Evolutionary conservation across 371 early-diverging fungal genomes (phyloP), one percentile per base, ranked within the genome.

Genomic region (Amoeboradix gromovi): DNA sequence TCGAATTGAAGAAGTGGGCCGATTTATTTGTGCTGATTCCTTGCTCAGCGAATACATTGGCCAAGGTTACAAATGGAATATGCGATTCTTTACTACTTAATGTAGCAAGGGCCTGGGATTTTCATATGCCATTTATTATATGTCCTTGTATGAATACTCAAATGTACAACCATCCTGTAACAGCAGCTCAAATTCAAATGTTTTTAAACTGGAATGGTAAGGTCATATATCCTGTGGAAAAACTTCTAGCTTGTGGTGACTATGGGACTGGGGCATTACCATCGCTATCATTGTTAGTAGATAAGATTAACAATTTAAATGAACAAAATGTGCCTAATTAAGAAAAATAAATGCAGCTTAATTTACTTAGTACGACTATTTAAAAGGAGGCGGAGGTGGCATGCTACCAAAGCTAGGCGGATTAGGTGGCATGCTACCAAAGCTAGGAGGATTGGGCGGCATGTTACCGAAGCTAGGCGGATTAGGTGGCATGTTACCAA

Each of bases 141-240:
- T 87, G 87, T 69, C 97, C 97, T 1, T 95, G 95, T 1, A 96
- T 94, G 95, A 96, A 96, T 73, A 92, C 94, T 12, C 81, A 84
- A 77, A 94, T 96, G 95, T 96, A 90, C 88, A 78, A 84, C 30
- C 92, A 96, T 76, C 94, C 90, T 27, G 81, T 91, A 29, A 96
- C 97, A 0, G 73, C 73, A 1, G 76, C 73, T 30, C 94, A 94
- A 74, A 72, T 92, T 30, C 5, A 31, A 30, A 71, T 90, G 28
- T 73, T 72, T 32, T 73, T 75, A 17, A 71, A 77, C 2, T 78
- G 89, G 29, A 74, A 78, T 0, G 87, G 84, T 70, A 71, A 70
- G 1, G 77, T 92, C 1, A 79, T 92, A 5, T 76, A 78, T 0
- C 93, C 96, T 0, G 83, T 91, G n/a, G 76, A 82, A 67, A 94